A percentile compares a stretch with the other conserved stretches of the same genome.
Evolutionary conservation across 805 yeast species (phyloP).

Genomic region (Priceomyces medius): DNA sequence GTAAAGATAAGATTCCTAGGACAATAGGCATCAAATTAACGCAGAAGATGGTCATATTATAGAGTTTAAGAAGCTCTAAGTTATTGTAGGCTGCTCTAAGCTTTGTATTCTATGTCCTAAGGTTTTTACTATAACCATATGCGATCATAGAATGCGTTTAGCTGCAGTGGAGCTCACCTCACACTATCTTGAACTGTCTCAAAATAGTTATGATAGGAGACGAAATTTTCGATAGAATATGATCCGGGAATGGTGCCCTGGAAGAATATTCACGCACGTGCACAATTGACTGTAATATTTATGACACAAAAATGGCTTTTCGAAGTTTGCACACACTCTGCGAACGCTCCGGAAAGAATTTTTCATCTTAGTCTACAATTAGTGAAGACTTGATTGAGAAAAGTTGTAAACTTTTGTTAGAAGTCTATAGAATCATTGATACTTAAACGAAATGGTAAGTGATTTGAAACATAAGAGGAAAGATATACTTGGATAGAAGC

Average conservation of each 20-base stretch:
- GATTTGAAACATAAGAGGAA: background rate
- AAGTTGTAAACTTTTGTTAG: slow-evolving; percentile 1
- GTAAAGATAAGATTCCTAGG: too few species aligned
- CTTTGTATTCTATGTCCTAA: too few species aligned
- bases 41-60: too few species aligned
- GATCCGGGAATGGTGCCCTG: background rate
- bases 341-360: slow-evolving; percentile 2
- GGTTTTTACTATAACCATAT: too few species aligned
- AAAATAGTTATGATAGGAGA: too few species aligned
- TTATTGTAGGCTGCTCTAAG: too few species aligned
- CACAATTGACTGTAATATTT: background rate
- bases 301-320: slow-evolving; percentile 1
- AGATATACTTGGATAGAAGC: background rate
- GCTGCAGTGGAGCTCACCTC: too few species aligned
- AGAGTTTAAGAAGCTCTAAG: too few species aligned
- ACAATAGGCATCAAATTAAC: too few species aligned
- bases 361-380: slow-evolving; percentile 2
- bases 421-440: background rate
- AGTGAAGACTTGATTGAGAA: background rate
- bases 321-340: slow-evolving; percentile 4
- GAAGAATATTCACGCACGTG: too few species aligned
- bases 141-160: too few species aligned
- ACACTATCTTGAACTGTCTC: too few species aligned
- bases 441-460: slow-evolving; percentile 4
- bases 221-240: background rate